Base-by-base conservation (phyloP, 2,329 filamentous ascomycete genomes). In the Colletotrichum sp. region DNA sequence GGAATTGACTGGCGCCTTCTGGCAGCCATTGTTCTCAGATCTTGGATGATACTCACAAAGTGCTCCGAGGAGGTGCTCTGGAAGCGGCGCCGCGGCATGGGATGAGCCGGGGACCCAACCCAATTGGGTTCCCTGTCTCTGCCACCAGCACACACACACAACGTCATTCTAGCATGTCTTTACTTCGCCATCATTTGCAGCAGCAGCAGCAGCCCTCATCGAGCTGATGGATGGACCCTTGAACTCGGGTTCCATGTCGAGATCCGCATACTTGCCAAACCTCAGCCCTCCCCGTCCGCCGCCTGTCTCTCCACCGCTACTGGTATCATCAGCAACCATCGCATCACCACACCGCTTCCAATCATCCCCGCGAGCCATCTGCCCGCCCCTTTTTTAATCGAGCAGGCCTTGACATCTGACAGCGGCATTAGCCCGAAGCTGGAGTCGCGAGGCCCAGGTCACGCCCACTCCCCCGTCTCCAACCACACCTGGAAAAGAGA, bases 61-160 rank as follows among this genome's bases (percentile, higher is more conserved):
- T 34, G 27, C 18, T 29, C 54, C 36, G 27, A 12, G 59, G 31
- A 36, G 13, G 33, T 33, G 15, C 51, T n/a, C 43, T 61, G 36
- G 33, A 66, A 62, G 62, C 71, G 43, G 43, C 47, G 43, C 57
- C 54, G 15, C 51, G 68, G 29, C 29, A 21, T 54, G 63, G 57
- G 62, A 62, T 66, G 55, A 62, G 27, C 43, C 27, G 29, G 55
- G 47, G 43, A 36, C 63, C 36, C 36, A 62, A 36, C 34, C 72
- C 72, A 74, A 74, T 74, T 63, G 72, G 72, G 61, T 63, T 73
- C n/a, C 43, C 34, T 71, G 62, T 55, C 54, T 70, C 27, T 61
- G 38, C 62, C 68, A 43, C 38, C 15, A 18, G 16, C 34, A 34
- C 34, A 55, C 59, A 59, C 62, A 36, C 62, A 66, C 21, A 71